Conservation (phyloP, 2,329 filamentous ascomycete genomes). For the Fusarium paranaense region DNA sequence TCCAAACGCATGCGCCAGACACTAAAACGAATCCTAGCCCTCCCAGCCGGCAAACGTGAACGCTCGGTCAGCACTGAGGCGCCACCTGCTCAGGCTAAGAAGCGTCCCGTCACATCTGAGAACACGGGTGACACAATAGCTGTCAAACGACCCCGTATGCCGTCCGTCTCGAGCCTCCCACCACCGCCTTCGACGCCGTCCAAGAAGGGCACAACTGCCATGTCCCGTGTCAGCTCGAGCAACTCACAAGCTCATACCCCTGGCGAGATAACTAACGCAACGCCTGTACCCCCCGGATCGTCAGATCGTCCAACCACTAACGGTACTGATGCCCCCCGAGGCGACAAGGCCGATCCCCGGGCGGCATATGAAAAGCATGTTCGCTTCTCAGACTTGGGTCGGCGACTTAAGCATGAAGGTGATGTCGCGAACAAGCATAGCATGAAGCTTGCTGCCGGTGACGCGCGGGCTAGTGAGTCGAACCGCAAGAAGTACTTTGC, state of each 20-base stretch:
- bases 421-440: slow-evolving; percentile 56
- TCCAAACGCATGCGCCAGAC: slow-evolving; percentile 60
- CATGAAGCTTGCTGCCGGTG: slow-evolving; percentile 39
- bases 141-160: slow-evolving; percentile 57
- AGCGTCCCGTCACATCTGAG: slow-evolving; percentile 59
- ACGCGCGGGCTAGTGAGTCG: slow-evolving; percentile 44
- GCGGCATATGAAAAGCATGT: slow-evolving; percentile 51
- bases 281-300: slow-evolving; percentile 43
- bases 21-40: slow-evolving; percentile 59
- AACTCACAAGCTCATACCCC: slow-evolving; percentile 66
- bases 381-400: slow-evolving; percentile 57
- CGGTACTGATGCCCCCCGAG: slow-evolving; percentile 47
- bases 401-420: slow-evolving; percentile 65
- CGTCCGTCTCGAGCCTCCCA: slow-evolving; percentile 53
- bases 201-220: slow-evolving; percentile 61
- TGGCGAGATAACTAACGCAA: slow-evolving; percentile 54
- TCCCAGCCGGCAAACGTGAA: slow-evolving; percentile 51
- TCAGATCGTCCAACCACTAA: slow-evolving; percentile 45
- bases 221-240: slow-evolving; percentile 66
- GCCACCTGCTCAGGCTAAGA: slow-evolving; percentile 55
- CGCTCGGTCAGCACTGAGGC: slow-evolving; percentile 56
- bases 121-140: slow-evolving; percentile 51
- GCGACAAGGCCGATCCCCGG: slow-evolving; percentile 41
- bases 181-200: slow-evolving; percentile 64
- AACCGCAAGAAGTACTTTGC: slow-evolving; percentile 56